These are phyloP conservation scores for Tympanopsis confertula DNA, from an alignment of 2,329 filamentous ascomycete genomes.

Conservation along the genomic window DNA sequence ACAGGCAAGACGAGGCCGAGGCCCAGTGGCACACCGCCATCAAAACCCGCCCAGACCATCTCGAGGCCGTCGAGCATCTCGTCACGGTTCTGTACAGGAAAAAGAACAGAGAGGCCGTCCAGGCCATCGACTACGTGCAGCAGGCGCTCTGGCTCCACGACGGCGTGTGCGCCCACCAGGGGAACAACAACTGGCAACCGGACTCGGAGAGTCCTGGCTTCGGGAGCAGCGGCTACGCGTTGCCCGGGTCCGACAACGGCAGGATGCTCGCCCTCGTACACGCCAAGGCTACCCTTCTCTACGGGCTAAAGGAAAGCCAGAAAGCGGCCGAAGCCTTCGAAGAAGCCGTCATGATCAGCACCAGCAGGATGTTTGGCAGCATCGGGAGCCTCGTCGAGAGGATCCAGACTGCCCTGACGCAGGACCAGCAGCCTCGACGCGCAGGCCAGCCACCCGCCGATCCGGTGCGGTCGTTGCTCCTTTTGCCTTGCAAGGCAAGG, in stretches of 20 bases:
- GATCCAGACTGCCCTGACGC: slow-evolving; percentile 57
- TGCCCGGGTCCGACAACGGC: slow-evolving; percentile 80
- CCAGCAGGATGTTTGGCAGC: slow-evolving; percentile 56
- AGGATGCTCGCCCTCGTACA: slow-evolving; percentile 88
- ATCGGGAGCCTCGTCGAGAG: slow-evolving; percentile 70
- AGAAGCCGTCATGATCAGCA: slow-evolving; percentile 81
- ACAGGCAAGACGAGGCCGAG: slow-evolving; percentile 73
- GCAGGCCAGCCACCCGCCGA: slow-evolving; percentile 13
- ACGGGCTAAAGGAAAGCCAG: slow-evolving; percentile 71
- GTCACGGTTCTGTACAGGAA: slow-evolving; percentile 63
- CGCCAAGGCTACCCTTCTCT: slow-evolving; percentile 97
- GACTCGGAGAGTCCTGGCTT: slow-evolving; percentile 36
- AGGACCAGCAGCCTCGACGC: slow-evolving; percentile 12
- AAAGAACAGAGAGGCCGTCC: slow-evolving; percentile 71
- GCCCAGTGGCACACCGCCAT: slow-evolving; percentile 78
- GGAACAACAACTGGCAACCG: neutral
- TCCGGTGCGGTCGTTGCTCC: slow-evolving; percentile 54
- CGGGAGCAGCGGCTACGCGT: slow-evolving; percentile 71
- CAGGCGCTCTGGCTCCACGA: slow-evolving; percentile 50
- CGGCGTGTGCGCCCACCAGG: slow-evolving; percentile 10
- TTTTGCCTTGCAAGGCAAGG: slow-evolving; percentile 74
- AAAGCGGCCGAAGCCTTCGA: slow-evolving; percentile 83
- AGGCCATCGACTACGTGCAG: slow-evolving; percentile 79
- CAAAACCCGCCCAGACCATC: slow-evolving; percentile 70
- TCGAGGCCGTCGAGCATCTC: slow-evolving; percentile 90